A percentile compares a stretch with the other conserved stretches of the same genome.
Conservation (phyloP, 2,329 filamentous ascomycete genomes). For the Beauveria asiatica region DNA sequence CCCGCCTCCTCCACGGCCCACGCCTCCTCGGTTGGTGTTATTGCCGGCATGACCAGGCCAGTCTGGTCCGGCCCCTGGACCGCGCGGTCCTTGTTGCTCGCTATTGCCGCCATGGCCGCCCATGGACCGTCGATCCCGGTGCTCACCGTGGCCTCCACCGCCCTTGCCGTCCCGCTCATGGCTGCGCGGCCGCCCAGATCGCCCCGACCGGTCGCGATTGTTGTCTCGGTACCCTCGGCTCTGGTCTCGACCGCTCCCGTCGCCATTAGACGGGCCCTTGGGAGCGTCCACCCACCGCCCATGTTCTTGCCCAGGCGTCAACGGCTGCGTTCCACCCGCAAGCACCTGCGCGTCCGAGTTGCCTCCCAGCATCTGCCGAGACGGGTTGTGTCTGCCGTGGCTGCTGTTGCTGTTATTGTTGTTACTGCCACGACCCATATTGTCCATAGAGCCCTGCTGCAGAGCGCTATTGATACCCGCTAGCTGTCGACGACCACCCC, state of each 20-base stretch:
- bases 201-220: slow-evolving; percentile 31
- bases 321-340: slow-evolving; percentile 42
- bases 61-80: slow-evolving; percentile 14
- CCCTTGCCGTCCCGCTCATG: slow-evolving; percentile 41
- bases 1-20: slow-evolving; percentile 19
- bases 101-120: slow-evolving; percentile 21
- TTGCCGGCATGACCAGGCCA: slow-evolving; percentile 3
- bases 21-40: background rate
- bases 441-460: slow-evolving; percentile 36
- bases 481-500: slow-evolving; percentile 43
- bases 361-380: slow-evolving; percentile 33
- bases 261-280: slow-evolving; percentile 24
- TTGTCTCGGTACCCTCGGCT: slow-evolving; percentile 37
- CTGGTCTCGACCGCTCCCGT: slow-evolving; percentile 26
- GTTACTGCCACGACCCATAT: slow-evolving; percentile 16
- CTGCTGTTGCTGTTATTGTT: background rate
- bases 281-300: slow-evolving; percentile 28
- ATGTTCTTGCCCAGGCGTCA: slow-evolving; percentile 39
- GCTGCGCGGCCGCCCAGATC: slow-evolving; percentile 37
- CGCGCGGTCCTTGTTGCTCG: slow-evolving; percentile 20
- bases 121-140: slow-evolving; percentile 34
- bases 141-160: slow-evolving; percentile 32
- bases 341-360: slow-evolving; percentile 50
- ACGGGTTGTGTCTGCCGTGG: slow-evolving; percentile 23
- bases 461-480: slow-evolving; percentile 52